These are phyloP conservation scores for Paramecium sonneborni DNA, from an alignment of 73 alveolate genomes.

Conservation along the genomic window DNA sequence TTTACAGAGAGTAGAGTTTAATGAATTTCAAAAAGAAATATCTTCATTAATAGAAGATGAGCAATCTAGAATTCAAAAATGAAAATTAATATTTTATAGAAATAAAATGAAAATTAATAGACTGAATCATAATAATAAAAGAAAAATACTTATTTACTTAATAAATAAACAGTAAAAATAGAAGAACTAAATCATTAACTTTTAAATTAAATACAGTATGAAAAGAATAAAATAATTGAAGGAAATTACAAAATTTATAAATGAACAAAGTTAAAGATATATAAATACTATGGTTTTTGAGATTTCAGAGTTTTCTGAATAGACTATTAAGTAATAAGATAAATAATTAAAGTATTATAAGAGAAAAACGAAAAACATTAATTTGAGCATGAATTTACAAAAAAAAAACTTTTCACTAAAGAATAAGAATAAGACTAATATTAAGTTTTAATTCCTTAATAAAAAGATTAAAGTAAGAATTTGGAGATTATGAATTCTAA, in stretches of 20 bases:
- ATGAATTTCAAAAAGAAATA: background rate
- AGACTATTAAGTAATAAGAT: background rate
- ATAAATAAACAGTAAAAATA: background rate
- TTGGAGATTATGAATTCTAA: background rate
- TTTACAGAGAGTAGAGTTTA: background rate
- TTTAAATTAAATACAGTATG: background rate
- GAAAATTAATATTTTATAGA: slow-evolving; percentile 26
- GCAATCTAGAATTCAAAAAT: background rate
- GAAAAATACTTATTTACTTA: background rate
- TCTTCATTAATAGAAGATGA: background rate
- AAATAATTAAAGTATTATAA: background rate
- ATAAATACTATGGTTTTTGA: background rate
- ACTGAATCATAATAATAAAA: background rate
- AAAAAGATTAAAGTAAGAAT: background rate
- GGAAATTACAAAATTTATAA: background rate
- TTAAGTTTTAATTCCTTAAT: background rate
- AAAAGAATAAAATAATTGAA: background rate
- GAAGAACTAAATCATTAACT: background rate
- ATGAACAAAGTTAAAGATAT: background rate
- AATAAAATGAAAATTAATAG: background rate
- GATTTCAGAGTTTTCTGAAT: background rate
- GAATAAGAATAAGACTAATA: background rate
- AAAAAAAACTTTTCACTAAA: background rate
- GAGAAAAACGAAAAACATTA: background rate
- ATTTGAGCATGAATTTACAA: background rate